A percentile compares a stretch with the other conserved stretches of the same genome.
phyloP scores from a whole-genome alignment of 148 eudicot genomes.

The Arbutus unedo region DNA sequence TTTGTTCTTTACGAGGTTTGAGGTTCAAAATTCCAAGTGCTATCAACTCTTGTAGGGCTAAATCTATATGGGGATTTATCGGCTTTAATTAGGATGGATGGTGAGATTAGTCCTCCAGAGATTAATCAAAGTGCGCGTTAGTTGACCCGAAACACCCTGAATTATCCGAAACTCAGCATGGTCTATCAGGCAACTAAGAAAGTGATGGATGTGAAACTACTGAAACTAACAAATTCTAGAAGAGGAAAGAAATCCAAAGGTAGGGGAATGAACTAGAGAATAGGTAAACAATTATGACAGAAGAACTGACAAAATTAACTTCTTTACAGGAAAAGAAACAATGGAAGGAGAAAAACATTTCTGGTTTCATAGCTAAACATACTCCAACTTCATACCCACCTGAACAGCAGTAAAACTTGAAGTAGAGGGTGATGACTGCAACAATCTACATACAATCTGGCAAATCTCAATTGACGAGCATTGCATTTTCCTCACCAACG shows the following conservation, averaged over 20 bases:
- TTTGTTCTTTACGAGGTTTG: too few species aligned
- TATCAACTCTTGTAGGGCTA: too few species aligned
- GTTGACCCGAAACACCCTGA: too few species aligned
- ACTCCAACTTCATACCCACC: slow-evolving; percentile 42
- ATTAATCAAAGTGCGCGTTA: too few species aligned
- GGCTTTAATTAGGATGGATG: too few species aligned
- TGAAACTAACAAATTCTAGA: not conserved
- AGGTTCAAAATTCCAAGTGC: too few species aligned
- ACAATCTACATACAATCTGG: slow-evolving; percentile 45
- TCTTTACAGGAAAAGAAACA: not conserved
- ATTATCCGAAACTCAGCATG: too few species aligned
- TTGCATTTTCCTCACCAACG: slow-evolving; percentile 53
- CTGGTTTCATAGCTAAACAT: not conserved
- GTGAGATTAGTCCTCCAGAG: too few species aligned
- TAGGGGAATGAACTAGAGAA: not conserved
- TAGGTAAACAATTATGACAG: not conserved
- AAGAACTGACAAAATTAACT: not conserved
- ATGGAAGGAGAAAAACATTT: not conserved
- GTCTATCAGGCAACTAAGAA: not conserved
- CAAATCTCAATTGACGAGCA: slow-evolving; percentile 56
- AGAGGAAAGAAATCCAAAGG: not conserved
- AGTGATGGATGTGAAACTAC: not conserved
- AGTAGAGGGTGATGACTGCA: slow-evolving; percentile 47
- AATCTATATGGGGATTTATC: too few species aligned
- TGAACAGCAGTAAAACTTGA: slow-evolving; percentile 54